Conservation (phyloP, 2,329 filamentous ascomycete species). For the Sclerotiophoma versabilis region DNA sequence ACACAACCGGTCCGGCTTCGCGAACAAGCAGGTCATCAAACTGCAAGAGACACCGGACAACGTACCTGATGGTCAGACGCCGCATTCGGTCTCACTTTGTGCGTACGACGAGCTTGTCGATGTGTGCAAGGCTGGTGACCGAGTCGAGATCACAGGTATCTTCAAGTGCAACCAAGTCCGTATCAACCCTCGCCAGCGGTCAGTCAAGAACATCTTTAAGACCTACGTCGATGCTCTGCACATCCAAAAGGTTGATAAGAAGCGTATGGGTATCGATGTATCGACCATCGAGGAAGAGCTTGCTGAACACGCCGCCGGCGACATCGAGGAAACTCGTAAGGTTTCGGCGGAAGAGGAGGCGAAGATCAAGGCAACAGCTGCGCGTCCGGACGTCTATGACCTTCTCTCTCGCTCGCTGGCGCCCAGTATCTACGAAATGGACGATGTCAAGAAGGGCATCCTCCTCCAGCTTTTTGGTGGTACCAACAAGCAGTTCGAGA, state of each 20-base stretch:
- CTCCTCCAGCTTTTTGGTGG: slow-evolving; percentile 95
- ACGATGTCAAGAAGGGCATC: slow-evolving; percentile 98
- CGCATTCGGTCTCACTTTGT: slow-evolving; percentile 94
- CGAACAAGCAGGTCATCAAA: slow-evolving; percentile 99
- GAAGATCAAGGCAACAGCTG: slow-evolving; percentile 82
- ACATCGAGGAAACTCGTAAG: slow-evolving; percentile 82
- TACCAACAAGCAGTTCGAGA: slow-evolving; percentile 97
- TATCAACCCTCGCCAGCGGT: slow-evolving; percentile 89
- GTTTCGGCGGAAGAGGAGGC: slow-evolving; percentile 86
- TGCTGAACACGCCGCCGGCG: slow-evolving; percentile 73
- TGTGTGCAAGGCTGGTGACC: slow-evolving; percentile 96
- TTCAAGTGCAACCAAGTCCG: slow-evolving; percentile 95
- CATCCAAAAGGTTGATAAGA: slow-evolving; percentile 95
- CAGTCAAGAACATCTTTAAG: slow-evolving; percentile 95
- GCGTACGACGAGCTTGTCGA: slow-evolving; percentile 97
- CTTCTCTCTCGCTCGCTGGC: slow-evolving; percentile 88
- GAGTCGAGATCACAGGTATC: slow-evolving; percentile 93
- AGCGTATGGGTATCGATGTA: slow-evolving; percentile 87
- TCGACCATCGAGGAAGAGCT: slow-evolving; percentile 87
- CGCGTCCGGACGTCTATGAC: slow-evolving; percentile 88
- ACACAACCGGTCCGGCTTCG: slow-evolving; percentile 92
- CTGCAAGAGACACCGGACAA: slow-evolving; percentile 96
- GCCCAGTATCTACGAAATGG: slow-evolving; percentile 96
- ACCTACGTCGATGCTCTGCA: slow-evolving; percentile 96
- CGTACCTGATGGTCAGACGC: slow-evolving; percentile 93